Evolutionary conservation across 2,329 filamentous ascomycete species (phyloP).

Genomic region (Ascocoryne sarcoides): DNA sequence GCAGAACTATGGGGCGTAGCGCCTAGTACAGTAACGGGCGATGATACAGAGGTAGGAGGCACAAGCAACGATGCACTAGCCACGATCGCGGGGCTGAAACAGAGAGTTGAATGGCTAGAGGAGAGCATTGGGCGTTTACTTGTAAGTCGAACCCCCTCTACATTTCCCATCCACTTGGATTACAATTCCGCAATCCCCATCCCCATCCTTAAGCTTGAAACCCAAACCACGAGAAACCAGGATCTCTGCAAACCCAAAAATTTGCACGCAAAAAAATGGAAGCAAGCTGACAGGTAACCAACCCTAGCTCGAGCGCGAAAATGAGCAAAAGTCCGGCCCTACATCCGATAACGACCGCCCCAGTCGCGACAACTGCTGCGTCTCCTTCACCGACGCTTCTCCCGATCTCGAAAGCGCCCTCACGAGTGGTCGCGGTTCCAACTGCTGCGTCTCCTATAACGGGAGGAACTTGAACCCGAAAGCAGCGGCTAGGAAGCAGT

Average conservation of each 20-base stretch:
- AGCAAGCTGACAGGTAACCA: too few relatives aligned
- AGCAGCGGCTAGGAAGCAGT: neutral
- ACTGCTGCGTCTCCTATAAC: constrained; percentile 21
- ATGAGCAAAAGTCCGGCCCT: neutral
- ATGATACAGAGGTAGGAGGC: constrained; percentile 2
- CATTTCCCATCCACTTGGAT: neutral
- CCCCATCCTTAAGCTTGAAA: too few relatives aligned
- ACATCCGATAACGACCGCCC: neutral
- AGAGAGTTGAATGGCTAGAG: constrained; percentile 23
- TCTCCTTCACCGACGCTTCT: constrained; percentile 20
- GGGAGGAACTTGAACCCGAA: constrained; percentile 2
- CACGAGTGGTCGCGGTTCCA: constrained; percentile 5
- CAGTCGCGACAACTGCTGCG: constrained; percentile 18
- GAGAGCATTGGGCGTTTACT: constrained; percentile 22
- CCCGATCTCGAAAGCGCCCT: constrained; percentile 18
- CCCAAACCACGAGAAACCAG: too few relatives aligned
- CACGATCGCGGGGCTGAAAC: constrained; percentile 17
- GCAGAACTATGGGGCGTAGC: constrained; percentile 24
- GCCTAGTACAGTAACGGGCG: constrained; percentile 13
- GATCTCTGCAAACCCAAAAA: too few relatives aligned
- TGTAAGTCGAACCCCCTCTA: constrained; percentile 5
- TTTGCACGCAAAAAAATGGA: too few relatives aligned
- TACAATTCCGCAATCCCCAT: too few relatives aligned
- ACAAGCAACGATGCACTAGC: constrained; percentile 19
- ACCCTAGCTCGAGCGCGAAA: constrained; percentile 6